Evolutionary conservation across 495 filamentous ascomycete species (phyloP).

Genomic region (Neurospora sp.): DNA sequence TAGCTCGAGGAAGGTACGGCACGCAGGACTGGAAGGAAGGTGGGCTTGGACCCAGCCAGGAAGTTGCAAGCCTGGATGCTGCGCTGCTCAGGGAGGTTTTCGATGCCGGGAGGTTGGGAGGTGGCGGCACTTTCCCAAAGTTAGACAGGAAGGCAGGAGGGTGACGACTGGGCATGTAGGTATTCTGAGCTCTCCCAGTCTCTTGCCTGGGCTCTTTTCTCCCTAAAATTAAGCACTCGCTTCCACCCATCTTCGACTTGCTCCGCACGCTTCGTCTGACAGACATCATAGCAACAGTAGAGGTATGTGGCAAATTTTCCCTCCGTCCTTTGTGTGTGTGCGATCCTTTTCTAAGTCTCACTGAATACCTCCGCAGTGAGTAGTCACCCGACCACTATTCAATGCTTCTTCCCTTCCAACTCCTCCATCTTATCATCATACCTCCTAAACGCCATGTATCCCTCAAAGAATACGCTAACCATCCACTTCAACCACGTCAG

Average conservation of each 20-base stretch:
- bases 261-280: not conserved
- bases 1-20: not conserved
- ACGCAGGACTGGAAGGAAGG: not conserved
- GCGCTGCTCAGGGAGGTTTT: no score
- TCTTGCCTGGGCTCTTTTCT: no score
- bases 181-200: no score
- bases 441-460: slow-evolving; percentile 24
- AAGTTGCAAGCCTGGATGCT: no score
- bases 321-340: not conserved
- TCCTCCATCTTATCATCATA: slow-evolving; percentile 28
- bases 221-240: no score
- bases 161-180: not conserved
- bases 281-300: not conserved
- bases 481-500: slow-evolving; percentile 32
- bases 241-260: not conserved
- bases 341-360: not conserved
- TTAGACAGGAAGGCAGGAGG: no score
- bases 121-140: no score
- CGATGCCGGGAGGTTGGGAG: no score
- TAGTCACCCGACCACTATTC: not conserved
- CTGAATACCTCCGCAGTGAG: not conserved
- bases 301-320: not conserved
- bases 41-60: not conserved
- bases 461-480: slow-evolving; percentile 29
- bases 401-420: slow-evolving; percentile 12